Evolutionary conservation across 805 yeast species (phyloP).

Genomic region (Suhomyces xylopsoci): DNA sequence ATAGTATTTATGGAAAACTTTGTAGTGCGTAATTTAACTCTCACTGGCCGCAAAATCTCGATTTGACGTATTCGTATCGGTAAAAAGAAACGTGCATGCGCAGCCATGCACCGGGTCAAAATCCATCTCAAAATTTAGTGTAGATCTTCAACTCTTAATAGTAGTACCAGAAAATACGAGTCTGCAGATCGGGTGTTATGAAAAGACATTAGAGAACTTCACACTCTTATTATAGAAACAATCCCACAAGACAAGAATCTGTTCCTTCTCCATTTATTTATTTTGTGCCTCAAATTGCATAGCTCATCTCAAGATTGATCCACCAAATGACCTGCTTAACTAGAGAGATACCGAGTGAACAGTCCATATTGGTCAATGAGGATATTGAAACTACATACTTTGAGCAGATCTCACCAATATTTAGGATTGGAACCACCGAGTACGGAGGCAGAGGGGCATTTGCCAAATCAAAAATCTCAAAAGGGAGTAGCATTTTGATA

Average conservation of each 20-base stretch:
- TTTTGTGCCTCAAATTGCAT: not conserved
- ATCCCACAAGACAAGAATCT: not conserved
- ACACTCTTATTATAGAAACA: not conserved
- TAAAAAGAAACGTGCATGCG: not conserved
- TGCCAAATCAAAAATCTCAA: slow-evolving; percentile 38
- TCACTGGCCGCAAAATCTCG: not conserved
- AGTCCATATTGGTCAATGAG: slow-evolving; percentile 1
- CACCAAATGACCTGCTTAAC: not conserved
- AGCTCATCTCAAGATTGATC: not conserved
- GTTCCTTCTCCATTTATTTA: not conserved
- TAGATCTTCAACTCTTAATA: not conserved
- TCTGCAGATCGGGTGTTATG: not conserved
- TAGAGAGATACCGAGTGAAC: slow-evolving; percentile 1
- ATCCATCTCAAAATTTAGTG: not conserved
- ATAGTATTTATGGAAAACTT: not conserved
- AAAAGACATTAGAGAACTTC: not conserved
- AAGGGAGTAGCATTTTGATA: slow-evolving; percentile 38
- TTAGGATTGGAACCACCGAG: slow-evolving; percentile 37
- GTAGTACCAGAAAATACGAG: not conserved
- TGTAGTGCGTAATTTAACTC: not conserved
- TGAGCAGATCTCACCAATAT: slow-evolving; percentile 24
- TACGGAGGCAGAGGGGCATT: slow-evolving; percentile 65
- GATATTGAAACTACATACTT: not conserved
- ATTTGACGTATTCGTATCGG: not conserved
- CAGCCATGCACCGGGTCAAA: not conserved